Evolutionary conservation across 2,329 filamentous ascomycete species (phyloP).

Genomic region (Aspergillus sp.): DNA sequence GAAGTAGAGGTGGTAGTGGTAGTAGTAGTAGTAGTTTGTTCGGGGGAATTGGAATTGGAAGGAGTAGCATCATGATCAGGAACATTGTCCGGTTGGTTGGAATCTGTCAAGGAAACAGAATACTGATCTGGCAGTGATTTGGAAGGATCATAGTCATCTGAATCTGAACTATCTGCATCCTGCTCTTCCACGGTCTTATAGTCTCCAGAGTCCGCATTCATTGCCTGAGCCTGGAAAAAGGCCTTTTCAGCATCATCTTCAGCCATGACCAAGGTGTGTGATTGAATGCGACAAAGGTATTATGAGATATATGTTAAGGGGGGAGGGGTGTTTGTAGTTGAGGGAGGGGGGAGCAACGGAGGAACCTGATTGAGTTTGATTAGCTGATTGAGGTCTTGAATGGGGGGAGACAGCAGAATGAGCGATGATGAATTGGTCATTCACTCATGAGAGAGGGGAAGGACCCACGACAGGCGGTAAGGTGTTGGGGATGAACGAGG

Average conservation of each 20-base stretch:
- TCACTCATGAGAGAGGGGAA: background rate
- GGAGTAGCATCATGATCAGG: conserved; percentile 28
- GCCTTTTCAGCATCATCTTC: conserved; percentile 57
- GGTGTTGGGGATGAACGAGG: background rate
- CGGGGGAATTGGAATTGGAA: conserved; percentile 25
- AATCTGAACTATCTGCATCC: conserved; percentile 55
- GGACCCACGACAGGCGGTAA: background rate
- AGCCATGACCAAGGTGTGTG: conserved; percentile 44
- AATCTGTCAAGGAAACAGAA: conserved; percentile 34
- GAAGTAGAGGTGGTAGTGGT: background rate
- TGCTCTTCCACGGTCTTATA: conserved; percentile 53
- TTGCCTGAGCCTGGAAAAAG: conserved; percentile 53
- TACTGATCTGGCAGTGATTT: conserved; percentile 49
- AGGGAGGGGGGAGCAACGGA: conserved; percentile 4
- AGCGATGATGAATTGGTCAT: background rate
- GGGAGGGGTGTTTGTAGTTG: conserved; percentile 7
- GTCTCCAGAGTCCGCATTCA: conserved; percentile 42
- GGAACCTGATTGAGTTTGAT: background rate
- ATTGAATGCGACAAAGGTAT: conserved; percentile 17
- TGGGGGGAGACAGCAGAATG: background rate
- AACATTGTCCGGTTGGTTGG: conserved; percentile 33
- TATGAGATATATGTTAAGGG: background rate
- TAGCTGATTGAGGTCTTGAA: background rate
- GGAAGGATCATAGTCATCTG: conserved; percentile 59
- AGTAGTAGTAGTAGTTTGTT: conserved; percentile 14